Conservation (phyloP, 1,139 yeast species). For the Debaryomyces sp. region DNA sequence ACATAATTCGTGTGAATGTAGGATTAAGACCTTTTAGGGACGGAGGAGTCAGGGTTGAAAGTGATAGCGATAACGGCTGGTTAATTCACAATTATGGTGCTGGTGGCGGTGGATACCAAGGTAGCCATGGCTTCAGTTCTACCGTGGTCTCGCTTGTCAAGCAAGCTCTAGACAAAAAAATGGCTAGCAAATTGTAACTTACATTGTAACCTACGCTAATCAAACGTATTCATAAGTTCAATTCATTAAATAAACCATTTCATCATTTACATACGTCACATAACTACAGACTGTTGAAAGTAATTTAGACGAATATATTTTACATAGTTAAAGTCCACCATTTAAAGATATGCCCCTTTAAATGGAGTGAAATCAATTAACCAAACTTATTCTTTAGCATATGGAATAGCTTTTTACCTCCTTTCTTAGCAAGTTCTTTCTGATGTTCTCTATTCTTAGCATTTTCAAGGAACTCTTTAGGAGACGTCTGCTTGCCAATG, state of each 20-base stretch:
- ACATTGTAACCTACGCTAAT: background rate
- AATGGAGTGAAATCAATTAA: background rate
- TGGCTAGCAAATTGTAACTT: background rate
- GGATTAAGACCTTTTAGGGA: constrained; percentile 54
- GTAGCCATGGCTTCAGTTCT: constrained; percentile 44
- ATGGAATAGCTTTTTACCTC: constrained; percentile 26
- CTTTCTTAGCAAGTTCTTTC: constrained; percentile 40
- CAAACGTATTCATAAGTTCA: background rate
- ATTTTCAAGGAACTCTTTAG: constrained; percentile 29
- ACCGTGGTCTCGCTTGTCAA: constrained; percentile 22
- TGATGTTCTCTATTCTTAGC: constrained; percentile 41
- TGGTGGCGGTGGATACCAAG: constrained; percentile 59
- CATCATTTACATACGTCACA: background rate
- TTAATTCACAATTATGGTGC: constrained; percentile 55
- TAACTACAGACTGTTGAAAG: background rate
- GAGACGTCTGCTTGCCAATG: constrained; percentile 29
- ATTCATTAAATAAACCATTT: no score
- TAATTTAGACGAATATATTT: background rate
- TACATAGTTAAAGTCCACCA: background rate
- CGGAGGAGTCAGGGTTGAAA: constrained; percentile 49
- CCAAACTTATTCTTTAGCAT: constrained; percentile 24
- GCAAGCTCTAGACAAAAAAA: background rate
- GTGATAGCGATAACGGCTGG: constrained; percentile 31
- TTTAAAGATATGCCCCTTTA: background rate
- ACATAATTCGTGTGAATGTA: constrained; percentile 41